These are phyloP conservation scores for Colletotrichum horii DNA, from an alignment of 2,329 filamentous ascomycete species.

Conservation along the genomic window DNA sequence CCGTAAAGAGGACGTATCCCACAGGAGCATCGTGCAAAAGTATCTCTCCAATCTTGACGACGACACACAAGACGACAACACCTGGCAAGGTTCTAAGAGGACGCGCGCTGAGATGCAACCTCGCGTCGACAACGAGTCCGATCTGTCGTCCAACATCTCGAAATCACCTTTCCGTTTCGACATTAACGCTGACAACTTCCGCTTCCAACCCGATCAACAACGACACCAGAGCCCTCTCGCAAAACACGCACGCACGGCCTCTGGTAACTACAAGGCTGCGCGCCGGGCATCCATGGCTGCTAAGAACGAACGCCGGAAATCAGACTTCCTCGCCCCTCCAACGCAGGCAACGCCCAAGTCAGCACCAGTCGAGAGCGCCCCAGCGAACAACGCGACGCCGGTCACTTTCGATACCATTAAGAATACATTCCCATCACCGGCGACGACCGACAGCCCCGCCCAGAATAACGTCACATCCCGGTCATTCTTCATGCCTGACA, in stretches of 20 bases:
- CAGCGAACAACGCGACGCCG: conserved; percentile 10
- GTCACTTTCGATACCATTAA: conserved; percentile 22
- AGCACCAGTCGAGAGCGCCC: background rate
- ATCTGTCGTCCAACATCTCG: conserved; percentile 50
- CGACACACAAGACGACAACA: conserved; percentile 40
- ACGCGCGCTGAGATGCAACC: conserved; percentile 58
- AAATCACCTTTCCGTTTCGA: conserved; percentile 38
- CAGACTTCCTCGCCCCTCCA: conserved; percentile 9
- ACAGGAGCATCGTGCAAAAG: conserved; percentile 25
- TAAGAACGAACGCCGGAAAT: conserved; percentile 11
- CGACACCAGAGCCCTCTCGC: conserved; percentile 43
- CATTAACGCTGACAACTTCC: conserved; percentile 26
- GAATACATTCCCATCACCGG: conserved; percentile 33
- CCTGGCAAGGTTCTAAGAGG: conserved; percentile 43
- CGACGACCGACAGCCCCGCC: conserved; percentile 35
- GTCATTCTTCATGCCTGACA: conserved; percentile 60
- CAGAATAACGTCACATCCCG: conserved; percentile 48
- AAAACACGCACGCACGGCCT: conserved; percentile 37
- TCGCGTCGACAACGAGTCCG: conserved; percentile 57
- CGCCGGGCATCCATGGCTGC: conserved; percentile 10
- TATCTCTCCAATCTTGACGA: conserved; percentile 42
- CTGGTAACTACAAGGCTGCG: conserved; percentile 21
- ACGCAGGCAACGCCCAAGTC: conserved; percentile 19
- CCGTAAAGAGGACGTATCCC: conserved; percentile 53
- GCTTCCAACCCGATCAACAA: conserved; percentile 28